Evolutionary conservation across 148 eudicot species (phyloP).

Genomic region (Dysphania ambrosioides): DNA sequence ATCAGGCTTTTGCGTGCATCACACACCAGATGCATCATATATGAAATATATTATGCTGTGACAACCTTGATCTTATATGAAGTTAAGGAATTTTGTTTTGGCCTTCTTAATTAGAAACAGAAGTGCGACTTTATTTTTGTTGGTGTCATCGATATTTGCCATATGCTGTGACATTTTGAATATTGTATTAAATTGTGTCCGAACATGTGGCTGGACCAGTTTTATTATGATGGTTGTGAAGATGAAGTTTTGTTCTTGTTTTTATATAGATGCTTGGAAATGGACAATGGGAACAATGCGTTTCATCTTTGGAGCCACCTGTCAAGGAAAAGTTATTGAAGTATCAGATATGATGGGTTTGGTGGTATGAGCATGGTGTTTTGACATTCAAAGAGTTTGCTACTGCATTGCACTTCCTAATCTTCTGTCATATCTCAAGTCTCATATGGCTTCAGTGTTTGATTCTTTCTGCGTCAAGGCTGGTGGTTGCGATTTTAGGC

Average conservation of each 20-base stretch:
- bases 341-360: constrained; percentile 51
- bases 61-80: background rate
- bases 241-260: background rate
- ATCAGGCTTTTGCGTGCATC: background rate
- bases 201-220: background rate
- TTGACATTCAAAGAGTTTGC: background rate
- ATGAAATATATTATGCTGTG: background rate
- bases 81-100: background rate
- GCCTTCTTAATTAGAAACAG: no score
- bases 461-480: constrained; percentile 25
- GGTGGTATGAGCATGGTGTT: background rate
- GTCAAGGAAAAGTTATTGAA: constrained; percentile 59
- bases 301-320: constrained; percentile 73
- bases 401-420: constrained; percentile 9
- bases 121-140: background rate
- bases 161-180: no score
- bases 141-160: background rate
- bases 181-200: background rate
- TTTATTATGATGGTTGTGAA: background rate
- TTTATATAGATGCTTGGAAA: constrained; percentile 68
- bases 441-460: constrained; percentile 14
- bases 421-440: constrained; percentile 1
- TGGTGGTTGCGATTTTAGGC: constrained; percentile 29
- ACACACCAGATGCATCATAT: background rate
- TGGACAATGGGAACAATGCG: constrained; percentile 87